A percentile compares a stretch with the other conserved stretches of the same genome.
These are phyloP conservation scores for Lycium barbarum DNA, from an alignment of 257 asterid species.

Conservation along the genomic window DNA sequence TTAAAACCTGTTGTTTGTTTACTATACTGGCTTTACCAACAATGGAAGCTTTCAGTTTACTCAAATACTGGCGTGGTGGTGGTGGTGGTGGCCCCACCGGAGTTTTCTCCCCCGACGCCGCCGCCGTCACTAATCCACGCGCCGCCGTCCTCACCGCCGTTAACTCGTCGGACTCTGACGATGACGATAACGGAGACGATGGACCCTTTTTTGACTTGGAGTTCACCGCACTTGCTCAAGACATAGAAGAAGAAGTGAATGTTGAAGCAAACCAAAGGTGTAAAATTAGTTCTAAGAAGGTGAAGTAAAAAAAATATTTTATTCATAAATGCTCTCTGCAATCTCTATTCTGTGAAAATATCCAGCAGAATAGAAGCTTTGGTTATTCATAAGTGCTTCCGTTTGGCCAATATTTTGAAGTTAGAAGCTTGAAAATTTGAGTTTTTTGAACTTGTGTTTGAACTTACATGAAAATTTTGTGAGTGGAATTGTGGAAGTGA, in stretches of 20 bases:
- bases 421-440: too few species aligned
- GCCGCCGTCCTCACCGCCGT: slow-evolving; percentile 23
- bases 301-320: too few species aligned
- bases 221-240: slow-evolving; percentile 43
- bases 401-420: too few species aligned
- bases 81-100: slow-evolving; percentile 32
- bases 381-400: too few species aligned
- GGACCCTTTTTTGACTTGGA: slow-evolving; percentile 54
- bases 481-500: too few species aligned
- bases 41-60: slow-evolving; percentile 55
- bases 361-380: too few species aligned
- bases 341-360: too few species aligned
- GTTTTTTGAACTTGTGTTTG: too few species aligned
- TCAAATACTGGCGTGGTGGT: slow-evolving; percentile 56
- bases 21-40: slow-evolving; percentile 54
- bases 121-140: slow-evolving; percentile 7
- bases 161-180: slow-evolving; percentile 39
- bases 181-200: slow-evolving; percentile 33
- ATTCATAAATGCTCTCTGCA: too few species aligned
- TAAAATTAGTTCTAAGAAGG: slow-evolving; percentile 24
- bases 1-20: background rate
- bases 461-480: too few species aligned
- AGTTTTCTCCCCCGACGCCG: background rate
- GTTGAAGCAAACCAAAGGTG: slow-evolving; percentile 27
- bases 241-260: slow-evolving; percentile 26